phyloP scores from a whole-genome alignment of 495 filamentous ascomycete genomes.

The Trichoderma gamsii region DNA sequence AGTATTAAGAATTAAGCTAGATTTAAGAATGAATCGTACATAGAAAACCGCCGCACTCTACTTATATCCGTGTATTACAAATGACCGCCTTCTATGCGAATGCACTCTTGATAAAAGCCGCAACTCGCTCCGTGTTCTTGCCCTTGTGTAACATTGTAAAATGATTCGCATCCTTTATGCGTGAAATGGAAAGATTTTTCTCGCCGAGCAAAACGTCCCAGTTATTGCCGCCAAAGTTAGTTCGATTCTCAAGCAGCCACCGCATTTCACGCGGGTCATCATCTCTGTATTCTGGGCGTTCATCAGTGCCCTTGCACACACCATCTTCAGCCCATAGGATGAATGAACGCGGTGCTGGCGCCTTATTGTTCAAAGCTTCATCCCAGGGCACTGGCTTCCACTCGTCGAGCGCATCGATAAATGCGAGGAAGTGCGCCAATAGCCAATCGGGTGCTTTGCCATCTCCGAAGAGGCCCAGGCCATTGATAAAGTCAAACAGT shows the following conservation, averaged over 20 bases:
- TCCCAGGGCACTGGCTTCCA: constrained; percentile 55
- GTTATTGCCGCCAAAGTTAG: constrained; percentile 69
- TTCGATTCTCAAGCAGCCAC: constrained; percentile 67
- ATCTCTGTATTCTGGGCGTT: constrained; percentile 54
- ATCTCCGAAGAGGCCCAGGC: constrained; percentile 74
- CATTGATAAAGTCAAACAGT: constrained; percentile 72
- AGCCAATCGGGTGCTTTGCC: constrained; percentile 69
- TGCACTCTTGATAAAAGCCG: neutral
- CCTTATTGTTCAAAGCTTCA: constrained; percentile 39
- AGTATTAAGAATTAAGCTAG: too few species aligned
- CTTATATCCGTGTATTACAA: too few species aligned
- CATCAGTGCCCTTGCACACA: constrained; percentile 66
- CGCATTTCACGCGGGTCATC: constrained; percentile 62
- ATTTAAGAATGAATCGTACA: too few species aligned
- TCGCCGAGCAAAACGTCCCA: constrained; percentile 71
- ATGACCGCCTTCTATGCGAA: neutral
- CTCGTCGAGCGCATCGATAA: constrained; percentile 65
- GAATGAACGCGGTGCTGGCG: constrained; percentile 61
- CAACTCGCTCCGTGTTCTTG: constrained; percentile 17
- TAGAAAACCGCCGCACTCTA: too few species aligned
- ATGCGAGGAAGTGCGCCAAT: constrained; percentile 74
- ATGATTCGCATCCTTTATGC: constrained; percentile 59
- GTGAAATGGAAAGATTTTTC: constrained; percentile 54
- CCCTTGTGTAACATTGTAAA: constrained; percentile 61
- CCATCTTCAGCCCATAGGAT: constrained; percentile 70